Base-by-base conservation (phyloP, 768 basidiomycete genomes). In the Termitomyces sp. region DNA sequence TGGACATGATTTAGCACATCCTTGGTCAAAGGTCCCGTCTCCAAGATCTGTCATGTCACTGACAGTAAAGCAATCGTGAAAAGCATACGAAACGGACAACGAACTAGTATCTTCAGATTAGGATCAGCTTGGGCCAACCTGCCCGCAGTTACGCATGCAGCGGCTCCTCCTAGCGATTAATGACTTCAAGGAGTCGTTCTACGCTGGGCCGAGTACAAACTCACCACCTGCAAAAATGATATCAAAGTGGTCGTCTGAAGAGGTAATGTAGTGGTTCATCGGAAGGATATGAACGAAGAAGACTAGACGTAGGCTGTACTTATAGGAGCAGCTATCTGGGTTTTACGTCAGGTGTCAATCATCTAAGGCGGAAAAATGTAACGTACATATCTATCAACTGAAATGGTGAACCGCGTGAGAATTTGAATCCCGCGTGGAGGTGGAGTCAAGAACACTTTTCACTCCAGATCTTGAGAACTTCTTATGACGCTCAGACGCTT, bases 191-290 rank as follows among this genome's bases (percentile, higher is more conserved):
- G 45, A 50, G 41, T 5, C 3, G 10, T 30, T 48, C 22, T 24
- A 22, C 32, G 22, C 24, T 24, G 41, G 19, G 3, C n/a, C 22
- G 45, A 12, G 7, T 4, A 32, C 21, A 4, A 22, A 59, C 65
- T 45, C 56, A 83, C 83, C 83, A 60, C 83, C 83, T 30, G 78
- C 80, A 56, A 84, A 77, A 57, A 84, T 74, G 19, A 84, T 74
- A 57, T 83, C 80, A 57, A 74, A 77, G 17, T 48, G 30, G 19
- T 43, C 54, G 24, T 58, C 50, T 34, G 38, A 7, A 40, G 54
- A 51, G 42, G 51, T 17, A 55, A 57, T 58, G 7, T 15, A 34
- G 14, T 34, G 19, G 28, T 34, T 30, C 19, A n/a, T 52, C 15
- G 6, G 19, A 21, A 52, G 42, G 10, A 9, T 34, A 26, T 28